Base-by-base conservation (phyloP, 495 filamentous ascomycete genomes). In the Penicillium cinerascens region DNA sequence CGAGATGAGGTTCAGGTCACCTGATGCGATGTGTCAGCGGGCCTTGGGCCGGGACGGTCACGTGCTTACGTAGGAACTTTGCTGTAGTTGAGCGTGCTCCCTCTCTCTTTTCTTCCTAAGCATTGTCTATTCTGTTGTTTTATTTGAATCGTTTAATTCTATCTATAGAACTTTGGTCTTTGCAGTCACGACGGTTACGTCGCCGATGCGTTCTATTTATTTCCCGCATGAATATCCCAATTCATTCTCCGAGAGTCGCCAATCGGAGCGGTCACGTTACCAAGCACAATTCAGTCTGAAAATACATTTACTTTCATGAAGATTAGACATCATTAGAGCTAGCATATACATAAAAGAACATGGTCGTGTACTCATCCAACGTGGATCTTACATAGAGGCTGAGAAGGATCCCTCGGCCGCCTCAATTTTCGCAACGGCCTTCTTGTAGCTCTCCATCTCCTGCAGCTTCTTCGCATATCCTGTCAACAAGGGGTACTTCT, bases 401-500 rank as follows among this genome's bases (percentile, higher is more conserved):
- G 71, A 61, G 59, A 81, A 82, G 53, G 70, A 74, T 22, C 83
- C 82, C 51, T 87, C 83, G 27, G 84, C 59, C 58, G 83, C 68
- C 52, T 79, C 74, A 54, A 88, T 78, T 76, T 83, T 87, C 50
- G 75, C 66, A 11, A 78, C 69, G 4, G 83, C 81, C 47, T 65
- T 70, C 69, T 81, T 75, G 63, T 85, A 92, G 4, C 80, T 87
- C 6, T 84, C 79, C 53, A 80, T 69, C 7, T 69, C 61, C 69
- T 87, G 75, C 25, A 95, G 64, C 49, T 71, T 76, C 7, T 83
- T 72, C 17, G 85, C 74, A 67, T 88, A 96, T 21, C 66, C 78
- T 40, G 61, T 78, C 21, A 91, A 49, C 51, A 78, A 79, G 41
- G 86, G 86, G 58, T 87, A 85, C 39, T 70, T 70, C 26, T 83